These are phyloP conservation scores for Dryadomyces quercus-mongolicae DNA, from an alignment of 2,329 filamentous ascomycete genomes.

Conservation along the genomic window DNA sequence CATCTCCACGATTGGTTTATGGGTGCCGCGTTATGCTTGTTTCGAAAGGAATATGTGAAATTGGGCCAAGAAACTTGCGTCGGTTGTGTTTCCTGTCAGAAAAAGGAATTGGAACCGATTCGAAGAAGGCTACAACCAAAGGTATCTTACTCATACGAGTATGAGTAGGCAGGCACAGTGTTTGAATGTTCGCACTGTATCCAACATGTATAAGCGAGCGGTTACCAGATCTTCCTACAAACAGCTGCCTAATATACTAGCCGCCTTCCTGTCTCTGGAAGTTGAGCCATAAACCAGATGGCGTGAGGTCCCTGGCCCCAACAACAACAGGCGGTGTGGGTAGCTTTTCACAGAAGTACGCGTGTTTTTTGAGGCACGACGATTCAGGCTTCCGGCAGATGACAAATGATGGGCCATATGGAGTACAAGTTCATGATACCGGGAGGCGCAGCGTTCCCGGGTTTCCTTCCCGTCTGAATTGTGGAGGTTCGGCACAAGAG, in stretches of 20 bases:
- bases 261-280: not conserved
- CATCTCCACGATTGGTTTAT: not conserved
- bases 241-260: not conserved
- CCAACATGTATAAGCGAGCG: not conserved
- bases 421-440: no score
- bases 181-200: not conserved
- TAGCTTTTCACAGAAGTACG: not conserved
- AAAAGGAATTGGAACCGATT: not conserved
- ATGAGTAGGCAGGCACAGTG: not conserved
- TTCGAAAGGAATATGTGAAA: no score
- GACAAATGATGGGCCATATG: not conserved
- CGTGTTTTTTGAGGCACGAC: not conserved
- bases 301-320: not conserved
- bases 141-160: no score
- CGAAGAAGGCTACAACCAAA: no score
- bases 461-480: no score
- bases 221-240: not conserved
- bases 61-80: no score
- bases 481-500: no score
- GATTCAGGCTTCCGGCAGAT: not conserved
- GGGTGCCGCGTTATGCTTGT: not conserved
- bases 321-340: not conserved
- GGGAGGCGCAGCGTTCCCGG: no score
- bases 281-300: not conserved
- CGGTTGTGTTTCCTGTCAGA: not conserved